A percentile compares a stretch with the other conserved stretches of the same genome.
These are phyloP conservation scores for Neopestalotiopsis rosae DNA, from an alignment of 2,329 filamentous ascomycete genomes.

Conservation along the genomic window DNA sequence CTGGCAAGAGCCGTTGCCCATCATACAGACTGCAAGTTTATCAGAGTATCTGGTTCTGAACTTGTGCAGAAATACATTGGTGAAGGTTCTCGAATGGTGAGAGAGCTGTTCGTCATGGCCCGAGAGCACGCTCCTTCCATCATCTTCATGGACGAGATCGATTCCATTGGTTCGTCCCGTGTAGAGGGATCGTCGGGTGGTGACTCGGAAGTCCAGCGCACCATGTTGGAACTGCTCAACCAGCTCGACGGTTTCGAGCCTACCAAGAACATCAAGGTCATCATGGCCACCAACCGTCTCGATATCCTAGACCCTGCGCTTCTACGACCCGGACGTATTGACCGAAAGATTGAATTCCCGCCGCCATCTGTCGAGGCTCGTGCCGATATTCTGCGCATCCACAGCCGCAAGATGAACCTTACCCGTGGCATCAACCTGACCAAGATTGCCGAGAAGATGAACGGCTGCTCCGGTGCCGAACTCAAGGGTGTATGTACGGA, in stretches of 20 bases:
- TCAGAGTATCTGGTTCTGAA: constrained; percentile 93
- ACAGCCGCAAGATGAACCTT: constrained; percentile 97
- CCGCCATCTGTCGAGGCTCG: constrained; percentile 95
- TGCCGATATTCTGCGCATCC: constrained; percentile 96
- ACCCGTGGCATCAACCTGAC: constrained; percentile 96
- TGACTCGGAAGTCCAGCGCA: constrained; percentile 97
- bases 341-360: constrained; percentile 98
- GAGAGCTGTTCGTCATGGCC: constrained; percentile 98
- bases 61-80: constrained; percentile 99
- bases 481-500: constrained; percentile 99
- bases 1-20: constrained; percentile 95
- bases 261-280: constrained; percentile 99
- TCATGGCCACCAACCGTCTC: constrained; percentile 98
- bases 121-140: constrained; percentile 97
- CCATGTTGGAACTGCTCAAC: constrained; percentile 97
- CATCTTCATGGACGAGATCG: constrained; percentile 99
- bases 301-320: constrained; percentile 97
- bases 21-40: constrained; percentile 99
- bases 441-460: constrained; percentile 99
- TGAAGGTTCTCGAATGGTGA: constrained; percentile 97
- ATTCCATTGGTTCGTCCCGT: constrained; percentile 96
- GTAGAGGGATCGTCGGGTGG: constrained; percentile 95
- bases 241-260: constrained; percentile 98
- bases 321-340: constrained; percentile 93
- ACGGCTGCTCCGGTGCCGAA: constrained; percentile 96